A percentile compares a stretch with the other conserved stretches of the same genome.
Evolutionary conservation across 768 basidiomycete species (phyloP).

Genomic region (Lyophyllum semitale): DNA sequence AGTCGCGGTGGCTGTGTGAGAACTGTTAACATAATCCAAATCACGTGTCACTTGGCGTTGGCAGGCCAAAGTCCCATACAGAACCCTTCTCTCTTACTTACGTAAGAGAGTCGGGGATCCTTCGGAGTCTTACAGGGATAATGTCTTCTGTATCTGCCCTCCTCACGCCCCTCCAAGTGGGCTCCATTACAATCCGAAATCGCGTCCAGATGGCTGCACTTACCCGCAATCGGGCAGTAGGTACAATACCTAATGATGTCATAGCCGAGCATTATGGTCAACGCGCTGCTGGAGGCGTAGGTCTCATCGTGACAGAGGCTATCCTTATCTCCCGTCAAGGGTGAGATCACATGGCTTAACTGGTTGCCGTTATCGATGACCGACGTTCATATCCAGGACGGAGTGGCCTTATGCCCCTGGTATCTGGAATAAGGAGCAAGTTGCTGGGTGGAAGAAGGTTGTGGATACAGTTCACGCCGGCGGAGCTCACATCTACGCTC

Average conservation of each 20-base stretch:
- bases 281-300: slow-evolving; percentile 35
- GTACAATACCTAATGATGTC: slow-evolving; percentile 32
- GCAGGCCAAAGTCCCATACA: too few relatives aligned
- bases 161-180: slow-evolving; percentile 30
- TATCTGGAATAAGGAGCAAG: slow-evolving; percentile 47
- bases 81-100: too few relatives aligned
- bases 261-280: slow-evolving; percentile 40
- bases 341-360: slow-evolving; percentile 20
- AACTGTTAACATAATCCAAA: too few relatives aligned
- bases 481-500: slow-evolving; percentile 45
- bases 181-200: slow-evolving; percentile 32
- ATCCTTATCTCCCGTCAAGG: slow-evolving; percentile 43
- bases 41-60: too few relatives aligned
- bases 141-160: slow-evolving; percentile 18
- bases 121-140: too few relatives aligned
- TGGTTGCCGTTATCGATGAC: not conserved
- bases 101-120: too few relatives aligned
- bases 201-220: slow-evolving; percentile 35
- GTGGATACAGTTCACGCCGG: slow-evolving; percentile 48
- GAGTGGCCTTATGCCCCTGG: slow-evolving; percentile 49
- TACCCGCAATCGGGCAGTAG: slow-evolving; percentile 35
- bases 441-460: slow-evolving; percentile 46
- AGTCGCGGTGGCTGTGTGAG: too few relatives aligned
- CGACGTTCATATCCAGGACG: slow-evolving; percentile 27
- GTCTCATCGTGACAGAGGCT: slow-evolving; percentile 39